Evolutionary conservation across 352 stramenopile species (phyloP).

Genomic region (Globisporangium rhizosaccharum): DNA sequence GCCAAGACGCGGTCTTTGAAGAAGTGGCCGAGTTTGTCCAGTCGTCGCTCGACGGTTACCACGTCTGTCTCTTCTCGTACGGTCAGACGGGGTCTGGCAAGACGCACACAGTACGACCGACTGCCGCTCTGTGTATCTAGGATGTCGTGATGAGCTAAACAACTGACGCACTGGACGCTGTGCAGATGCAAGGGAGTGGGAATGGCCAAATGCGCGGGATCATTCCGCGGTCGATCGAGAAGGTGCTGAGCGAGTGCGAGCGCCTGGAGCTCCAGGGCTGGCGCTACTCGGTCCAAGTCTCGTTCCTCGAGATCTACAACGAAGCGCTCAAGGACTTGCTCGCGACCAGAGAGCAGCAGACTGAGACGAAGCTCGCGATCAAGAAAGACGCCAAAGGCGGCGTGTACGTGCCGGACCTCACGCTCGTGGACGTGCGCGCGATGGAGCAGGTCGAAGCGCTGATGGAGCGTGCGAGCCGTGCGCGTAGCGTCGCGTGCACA

Average conservation of each 20-base stretch:
- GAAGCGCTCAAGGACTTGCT: constrained; percentile 98
- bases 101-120: constrained; percentile 79
- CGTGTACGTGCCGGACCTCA: constrained; percentile 62
- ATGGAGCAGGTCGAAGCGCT: constrained; percentile 64
- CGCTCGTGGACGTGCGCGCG: constrained; percentile 39
- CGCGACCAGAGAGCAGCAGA: constrained; percentile 36
- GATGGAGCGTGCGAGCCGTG: constrained; percentile 70
- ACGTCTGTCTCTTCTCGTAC: constrained; percentile 96
- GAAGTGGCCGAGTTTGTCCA: constrained; percentile 98
- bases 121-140: not conserved
- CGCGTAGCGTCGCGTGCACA: constrained; percentile 80
- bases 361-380: constrained; percentile 51
- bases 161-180: not conserved
- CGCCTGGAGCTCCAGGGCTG: constrained; percentile 79
- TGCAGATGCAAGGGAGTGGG: constrained; percentile 95
- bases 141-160: not conserved
- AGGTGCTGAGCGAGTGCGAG: constrained; percentile 85
- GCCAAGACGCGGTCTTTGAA: constrained; percentile 95
- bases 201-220: constrained; percentile 95
- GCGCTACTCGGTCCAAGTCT: constrained; percentile 94
- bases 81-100: constrained; percentile 93
- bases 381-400: constrained; percentile 69
- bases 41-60: constrained; percentile 95
- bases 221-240: constrained; percentile 96
- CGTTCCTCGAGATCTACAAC: constrained; percentile 99